Percentiles rank a stretch among this genome's conserved stretches.
These are phyloP conservation scores for Chytriomyces sp. DNA, from an alignment of 192 early-diverging fungal genomes.

Conservation along the genomic window DNA sequence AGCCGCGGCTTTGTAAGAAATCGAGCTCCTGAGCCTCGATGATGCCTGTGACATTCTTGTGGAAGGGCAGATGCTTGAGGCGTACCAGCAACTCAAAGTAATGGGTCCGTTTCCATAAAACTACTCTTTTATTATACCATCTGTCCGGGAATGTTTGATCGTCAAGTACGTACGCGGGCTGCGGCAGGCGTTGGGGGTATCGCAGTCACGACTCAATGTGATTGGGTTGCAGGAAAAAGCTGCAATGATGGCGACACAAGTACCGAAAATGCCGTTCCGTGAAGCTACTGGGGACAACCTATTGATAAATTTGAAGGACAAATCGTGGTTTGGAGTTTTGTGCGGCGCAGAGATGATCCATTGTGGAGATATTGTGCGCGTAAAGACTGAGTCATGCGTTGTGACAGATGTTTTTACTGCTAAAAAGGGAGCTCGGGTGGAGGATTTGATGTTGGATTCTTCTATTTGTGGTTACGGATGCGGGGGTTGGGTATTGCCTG, in stretches of 20 bases:
- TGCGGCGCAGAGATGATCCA: background rate
- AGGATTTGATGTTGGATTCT: constrained; percentile 2
- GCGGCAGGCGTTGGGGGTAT: background rate
- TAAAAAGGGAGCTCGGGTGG: background rate
- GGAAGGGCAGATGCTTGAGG: too few species aligned
- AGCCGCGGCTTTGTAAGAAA: too few species aligned
- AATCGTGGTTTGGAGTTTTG: background rate
- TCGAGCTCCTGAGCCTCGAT: too few species aligned
- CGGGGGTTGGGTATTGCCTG: background rate
- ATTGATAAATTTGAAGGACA: background rate
- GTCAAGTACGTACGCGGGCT: background rate
- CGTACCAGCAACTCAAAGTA: too few species aligned
- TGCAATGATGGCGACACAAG: background rate
- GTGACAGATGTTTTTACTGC: background rate
- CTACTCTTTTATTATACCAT: too few species aligned
- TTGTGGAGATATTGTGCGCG: background rate
- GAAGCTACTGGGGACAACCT: background rate
- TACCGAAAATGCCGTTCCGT: background rate
- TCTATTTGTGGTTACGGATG: background rate
- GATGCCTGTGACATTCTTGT: too few species aligned
- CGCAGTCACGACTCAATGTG: background rate
- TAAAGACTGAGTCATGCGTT: background rate
- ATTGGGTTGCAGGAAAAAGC: background rate
- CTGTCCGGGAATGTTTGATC: too few species aligned
- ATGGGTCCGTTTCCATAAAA: too few species aligned